Evolutionary conservation across 768 basidiomycete genomes (phyloP).

Genomic region (Mycena metata): DNA sequence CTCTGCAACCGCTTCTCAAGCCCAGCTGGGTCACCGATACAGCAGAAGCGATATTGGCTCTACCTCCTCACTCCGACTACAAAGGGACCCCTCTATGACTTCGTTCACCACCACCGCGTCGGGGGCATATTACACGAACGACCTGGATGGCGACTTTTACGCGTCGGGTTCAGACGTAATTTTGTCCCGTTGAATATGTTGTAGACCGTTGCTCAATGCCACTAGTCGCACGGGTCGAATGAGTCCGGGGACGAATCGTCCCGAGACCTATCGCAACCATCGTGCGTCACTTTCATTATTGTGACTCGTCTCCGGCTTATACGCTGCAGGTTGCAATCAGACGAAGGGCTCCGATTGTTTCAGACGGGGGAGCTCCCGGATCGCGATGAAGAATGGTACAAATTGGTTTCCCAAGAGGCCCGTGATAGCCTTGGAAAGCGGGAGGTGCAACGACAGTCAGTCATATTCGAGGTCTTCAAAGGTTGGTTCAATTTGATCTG

Average conservation of each 20-base stretch:
- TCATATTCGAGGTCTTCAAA: constrained; percentile 91
- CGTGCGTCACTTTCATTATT: constrained; percentile 50
- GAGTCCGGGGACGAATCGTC: constrained; percentile 45
- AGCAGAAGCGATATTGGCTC: constrained; percentile 55
- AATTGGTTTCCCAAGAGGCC: constrained; percentile 80
- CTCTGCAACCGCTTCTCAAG: constrained; percentile 51
- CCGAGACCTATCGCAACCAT: constrained; percentile 52
- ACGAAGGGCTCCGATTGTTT: constrained; percentile 75
- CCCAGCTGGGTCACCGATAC: constrained; percentile 51
- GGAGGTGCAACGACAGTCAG: constrained; percentile 88
- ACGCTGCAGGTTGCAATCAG: constrained; percentile 66
- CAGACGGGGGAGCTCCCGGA: constrained; percentile 75
- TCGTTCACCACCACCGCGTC: constrained; percentile 50
- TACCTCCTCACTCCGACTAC: constrained; percentile 35
- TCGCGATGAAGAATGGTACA: constrained; percentile 87
- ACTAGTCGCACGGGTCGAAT: constrained; percentile 42
- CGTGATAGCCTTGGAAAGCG: constrained; percentile 76
- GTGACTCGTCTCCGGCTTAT: constrained; percentile 28
- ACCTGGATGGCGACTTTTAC: constrained; percentile 51
- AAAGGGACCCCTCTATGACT: constrained; percentile 52
- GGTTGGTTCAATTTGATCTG: background rate
- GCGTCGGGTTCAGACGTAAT: constrained; percentile 50
- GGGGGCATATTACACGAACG: constrained; percentile 52
- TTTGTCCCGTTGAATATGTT: constrained; percentile 18
- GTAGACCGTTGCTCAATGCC: constrained; percentile 25